These are phyloP conservation scores for Fusarium protoensiforme DNA, from an alignment of 2,329 filamentous ascomycete species.

Conservation along the genomic window DNA sequence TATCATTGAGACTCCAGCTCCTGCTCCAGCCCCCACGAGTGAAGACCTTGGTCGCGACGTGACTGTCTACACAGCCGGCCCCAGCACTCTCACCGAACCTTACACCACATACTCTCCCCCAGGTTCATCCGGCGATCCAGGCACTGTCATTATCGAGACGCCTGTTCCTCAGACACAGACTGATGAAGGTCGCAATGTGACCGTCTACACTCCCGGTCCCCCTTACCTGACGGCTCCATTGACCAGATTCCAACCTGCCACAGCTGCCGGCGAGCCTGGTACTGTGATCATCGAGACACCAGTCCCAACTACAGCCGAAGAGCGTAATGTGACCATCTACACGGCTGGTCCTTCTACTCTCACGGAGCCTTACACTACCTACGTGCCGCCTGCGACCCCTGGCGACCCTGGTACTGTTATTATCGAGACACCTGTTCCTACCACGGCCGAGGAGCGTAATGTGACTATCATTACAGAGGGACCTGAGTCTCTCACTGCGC, in stretches of 20 bases:
- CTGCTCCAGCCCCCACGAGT: background rate
- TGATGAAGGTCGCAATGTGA: slow-evolving; percentile 11
- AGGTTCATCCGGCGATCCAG: slow-evolving; percentile 13
- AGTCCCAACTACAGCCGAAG: slow-evolving; percentile 1
- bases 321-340: slow-evolving; percentile 16
- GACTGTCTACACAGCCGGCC: slow-evolving; percentile 22
- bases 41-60: slow-evolving; percentile 4
- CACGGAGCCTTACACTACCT: slow-evolving; percentile 22
- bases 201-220: slow-evolving; percentile 15
- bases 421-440: slow-evolving; percentile 23
- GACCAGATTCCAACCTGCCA: slow-evolving; percentile 10
- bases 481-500: slow-evolving; percentile 19
- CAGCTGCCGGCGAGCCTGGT: background rate
- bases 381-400: slow-evolving; percentile 5
- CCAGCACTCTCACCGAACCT: slow-evolving; percentile 3
- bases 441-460: slow-evolving; percentile 3
- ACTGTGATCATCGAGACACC: slow-evolving; percentile 29
- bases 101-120: slow-evolving; percentile 22
- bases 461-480: slow-evolving; percentile 22
- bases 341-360: slow-evolving; percentile 23
- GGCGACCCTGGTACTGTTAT: slow-evolving; percentile 27
- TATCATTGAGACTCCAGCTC: background rate
- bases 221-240: slow-evolving; percentile 10
- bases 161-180: background rate
- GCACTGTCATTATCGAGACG: slow-evolving; percentile 25